Percentiles rank a stretch among this genome's conserved stretches.
Conservation (phyloP, 805 yeast genomes). For the Kockiozyma suomiensis region DNA sequence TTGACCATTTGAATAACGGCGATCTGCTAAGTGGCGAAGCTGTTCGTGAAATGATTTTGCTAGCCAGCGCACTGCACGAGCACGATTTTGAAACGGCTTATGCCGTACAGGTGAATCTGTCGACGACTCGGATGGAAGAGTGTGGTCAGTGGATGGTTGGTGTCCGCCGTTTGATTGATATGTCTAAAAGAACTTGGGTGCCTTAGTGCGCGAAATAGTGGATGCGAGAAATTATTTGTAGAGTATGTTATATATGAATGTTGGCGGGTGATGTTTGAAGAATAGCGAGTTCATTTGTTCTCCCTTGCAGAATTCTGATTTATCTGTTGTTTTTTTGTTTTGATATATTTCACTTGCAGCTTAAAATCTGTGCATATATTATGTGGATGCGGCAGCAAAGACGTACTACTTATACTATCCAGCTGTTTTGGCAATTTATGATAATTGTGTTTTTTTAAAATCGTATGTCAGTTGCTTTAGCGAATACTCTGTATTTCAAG, state of each 20-base stretch:
- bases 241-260: neutral
- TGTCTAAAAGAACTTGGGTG: conserved; percentile 46
- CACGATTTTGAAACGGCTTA: conserved; percentile 65
- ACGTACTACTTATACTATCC: too few species aligned
- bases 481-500: too few species aligned
- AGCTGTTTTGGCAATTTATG: too few species aligned
- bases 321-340: neutral
- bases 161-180: conserved; percentile 80
- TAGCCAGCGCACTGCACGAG: conserved; percentile 54
- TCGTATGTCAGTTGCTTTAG: too few species aligned
- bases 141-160: conserved; percentile 94
- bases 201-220: neutral
- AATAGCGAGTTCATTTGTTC: neutral
- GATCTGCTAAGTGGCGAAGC: conserved; percentile 65
- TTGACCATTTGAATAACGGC: conserved; percentile 73
- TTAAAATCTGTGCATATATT: too few species aligned
- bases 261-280: neutral
- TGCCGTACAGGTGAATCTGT: conserved; percentile 53
- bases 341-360: too few species aligned
- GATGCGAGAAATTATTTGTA: neutral
- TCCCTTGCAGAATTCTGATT: neutral
- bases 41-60: conserved; percentile 53
- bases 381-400: too few species aligned
- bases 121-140: conserved; percentile 67
- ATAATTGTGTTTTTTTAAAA: too few species aligned